Percentiles rank a stretch among this genome's conserved stretches.
These are phyloP conservation scores for Kazachstania psychrophila DNA, from an alignment of 805 yeast genomes.

Conservation along the genomic window DNA sequence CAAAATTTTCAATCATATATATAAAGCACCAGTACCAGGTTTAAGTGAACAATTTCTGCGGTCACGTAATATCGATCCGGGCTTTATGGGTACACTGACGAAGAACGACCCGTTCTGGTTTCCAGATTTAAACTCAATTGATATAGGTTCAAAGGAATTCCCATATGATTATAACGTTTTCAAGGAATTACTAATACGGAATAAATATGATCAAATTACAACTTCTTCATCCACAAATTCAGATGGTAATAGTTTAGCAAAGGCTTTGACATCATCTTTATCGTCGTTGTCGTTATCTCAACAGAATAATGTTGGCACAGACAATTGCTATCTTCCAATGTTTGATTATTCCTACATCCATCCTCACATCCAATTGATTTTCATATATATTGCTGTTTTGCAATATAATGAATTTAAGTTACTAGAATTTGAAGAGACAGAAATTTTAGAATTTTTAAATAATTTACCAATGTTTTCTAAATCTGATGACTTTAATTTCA, in stretches of 20 bases:
- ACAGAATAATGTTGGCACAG: background rate
- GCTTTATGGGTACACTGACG: constrained; percentile 4
- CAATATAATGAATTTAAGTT: constrained; percentile 71
- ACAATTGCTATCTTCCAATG: background rate
- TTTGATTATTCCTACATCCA: constrained; percentile 43
- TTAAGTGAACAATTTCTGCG: constrained; percentile 1
- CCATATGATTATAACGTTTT: constrained; percentile 24
- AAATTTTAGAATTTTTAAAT: constrained; percentile 68
- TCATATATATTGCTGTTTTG: constrained; percentile 67
- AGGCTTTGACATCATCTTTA: background rate
- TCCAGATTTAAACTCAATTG: constrained; percentile 27
- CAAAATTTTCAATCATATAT: constrained; percentile 23
- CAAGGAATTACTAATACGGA: constrained; percentile 21
- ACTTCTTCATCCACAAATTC: background rate
- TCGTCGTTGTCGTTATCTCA: background rate
- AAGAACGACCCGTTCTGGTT: constrained; percentile 31
- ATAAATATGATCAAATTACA: constrained; percentile 14
- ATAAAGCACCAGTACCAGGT: constrained; percentile 7
- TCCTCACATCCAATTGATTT: constrained; percentile 68
- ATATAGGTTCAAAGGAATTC: constrained; percentile 19
- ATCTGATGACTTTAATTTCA: constrained; percentile 26
- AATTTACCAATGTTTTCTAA: constrained; percentile 33
- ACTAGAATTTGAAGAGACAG: constrained; percentile 83
- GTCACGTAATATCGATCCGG: constrained; percentile 14
- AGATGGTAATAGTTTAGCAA: background rate